These are phyloP conservation scores for Phytophthora sansomeana DNA, from an alignment of 352 stramenopile species.

Conservation along the genomic window DNA sequence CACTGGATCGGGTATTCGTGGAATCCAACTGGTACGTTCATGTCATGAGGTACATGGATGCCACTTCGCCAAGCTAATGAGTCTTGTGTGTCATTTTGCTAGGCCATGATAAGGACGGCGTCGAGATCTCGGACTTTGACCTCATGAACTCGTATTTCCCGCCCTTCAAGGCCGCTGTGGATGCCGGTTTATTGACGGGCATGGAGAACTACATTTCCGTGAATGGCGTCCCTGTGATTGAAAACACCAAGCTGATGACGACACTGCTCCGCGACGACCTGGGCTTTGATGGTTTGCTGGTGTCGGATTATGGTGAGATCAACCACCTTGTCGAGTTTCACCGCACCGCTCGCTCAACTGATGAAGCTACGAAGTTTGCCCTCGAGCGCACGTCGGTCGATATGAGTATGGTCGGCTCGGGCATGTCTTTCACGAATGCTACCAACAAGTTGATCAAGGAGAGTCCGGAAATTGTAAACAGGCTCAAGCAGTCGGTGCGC, in stretches of 20 bases:
- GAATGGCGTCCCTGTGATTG: conserved; percentile 15
- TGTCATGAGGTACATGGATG: too few relatives aligned
- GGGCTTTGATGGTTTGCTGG: conserved; percentile 26
- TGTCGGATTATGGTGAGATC: conserved; percentile 91
- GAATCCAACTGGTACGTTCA: not conserved
- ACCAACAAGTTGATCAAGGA: conserved; percentile 22
- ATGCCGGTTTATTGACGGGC: conserved; percentile 8
- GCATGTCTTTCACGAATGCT: conserved; percentile 7
- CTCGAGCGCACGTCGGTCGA: conserved; percentile 8
- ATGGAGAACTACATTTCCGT: conserved; percentile 22
- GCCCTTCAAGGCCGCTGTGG: conserved; percentile 19
- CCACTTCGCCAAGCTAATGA: too few relatives aligned
- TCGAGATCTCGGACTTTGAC: conserved; percentile 14
- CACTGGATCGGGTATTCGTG: conserved; percentile 16
- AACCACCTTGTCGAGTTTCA: conserved; percentile 67
- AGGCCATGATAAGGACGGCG: conserved; percentile 3
- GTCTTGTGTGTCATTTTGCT: too few relatives aligned
- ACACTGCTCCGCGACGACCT: conserved; percentile 12
- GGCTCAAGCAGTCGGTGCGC: conserved; percentile 54
- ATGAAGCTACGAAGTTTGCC: conserved; percentile 7
- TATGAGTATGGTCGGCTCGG: conserved; percentile 17
- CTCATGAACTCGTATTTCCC: conserved; percentile 20
- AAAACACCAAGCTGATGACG: conserved; percentile 18
- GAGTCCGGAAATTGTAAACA: conserved; percentile 47
- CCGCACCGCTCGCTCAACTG: conserved; percentile 19